phyloP scores from a whole-genome alignment of 2,329 filamentous ascomycete genomes.

The Fusarium domesticum region DNA sequence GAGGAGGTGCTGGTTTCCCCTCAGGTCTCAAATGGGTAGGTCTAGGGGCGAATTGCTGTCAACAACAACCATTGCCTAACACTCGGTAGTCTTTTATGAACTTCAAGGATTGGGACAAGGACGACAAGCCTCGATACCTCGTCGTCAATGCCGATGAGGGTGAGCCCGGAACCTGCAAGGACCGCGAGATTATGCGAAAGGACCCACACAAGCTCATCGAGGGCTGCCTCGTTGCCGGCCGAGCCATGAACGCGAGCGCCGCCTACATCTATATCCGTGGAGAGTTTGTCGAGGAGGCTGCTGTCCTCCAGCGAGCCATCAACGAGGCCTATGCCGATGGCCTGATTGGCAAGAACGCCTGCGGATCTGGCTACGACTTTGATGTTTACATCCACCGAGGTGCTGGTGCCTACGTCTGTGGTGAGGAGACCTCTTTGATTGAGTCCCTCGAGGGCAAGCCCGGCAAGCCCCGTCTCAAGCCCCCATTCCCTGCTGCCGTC shows the following conservation, averaged over 20 bases:
- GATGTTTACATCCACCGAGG: conserved; percentile 96
- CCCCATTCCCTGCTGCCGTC: conserved; percentile 94
- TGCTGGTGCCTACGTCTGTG: conserved; percentile 96
- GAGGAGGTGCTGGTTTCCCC: conserved; percentile 96
- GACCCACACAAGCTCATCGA: conserved; percentile 99
- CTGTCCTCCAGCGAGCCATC: conserved; percentile 89
- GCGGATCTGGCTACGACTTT: conserved; percentile 94
- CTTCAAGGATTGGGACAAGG: conserved; percentile 99
- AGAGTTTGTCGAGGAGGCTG: conserved; percentile 95
- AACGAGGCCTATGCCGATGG: conserved; percentile 96
- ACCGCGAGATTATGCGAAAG: conserved; percentile 99
- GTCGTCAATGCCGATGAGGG: conserved; percentile 99
- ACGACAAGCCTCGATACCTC: conserved; percentile 89
- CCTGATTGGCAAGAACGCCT: conserved; percentile 97
- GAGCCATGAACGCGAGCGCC: conserved; percentile 97
- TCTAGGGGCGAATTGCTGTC: conserved; percentile 3
- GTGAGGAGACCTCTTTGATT: conserved; percentile 96
- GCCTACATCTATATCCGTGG: conserved; percentile 99
- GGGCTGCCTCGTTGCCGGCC: conserved; percentile 90
- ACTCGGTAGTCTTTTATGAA: conserved; percentile 90
- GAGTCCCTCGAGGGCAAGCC: conserved; percentile 98
- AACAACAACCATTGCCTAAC: conserved; percentile 22
- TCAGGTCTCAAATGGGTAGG: conserved; percentile 98
- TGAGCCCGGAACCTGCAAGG: conserved; percentile 98
- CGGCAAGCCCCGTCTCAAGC: conserved; percentile 97